Base-by-base conservation (phyloP, 805 yeast genomes). In the Nakazawaea wyomingensis region DNA sequence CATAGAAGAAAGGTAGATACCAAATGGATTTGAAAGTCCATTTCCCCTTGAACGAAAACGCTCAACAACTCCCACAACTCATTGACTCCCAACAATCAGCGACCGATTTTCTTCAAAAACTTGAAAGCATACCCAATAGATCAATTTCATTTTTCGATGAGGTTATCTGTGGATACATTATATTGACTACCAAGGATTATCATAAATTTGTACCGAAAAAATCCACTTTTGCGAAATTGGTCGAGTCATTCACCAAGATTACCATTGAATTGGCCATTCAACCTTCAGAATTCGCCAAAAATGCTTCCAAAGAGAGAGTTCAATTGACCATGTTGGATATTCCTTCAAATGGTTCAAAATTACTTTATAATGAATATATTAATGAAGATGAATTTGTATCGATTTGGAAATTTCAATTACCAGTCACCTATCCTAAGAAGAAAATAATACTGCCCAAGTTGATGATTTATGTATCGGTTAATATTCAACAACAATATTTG, bases 341-440 rank as follows among this genome's bases (percentile, higher is more conserved):
- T 17, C 32, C 32, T 13, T 27, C 36, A 11, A 34, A 37, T 14
- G 37, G 24, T 10, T 24, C 46, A 16, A 24, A 32, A 18, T 28
- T 46, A 10, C 13, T 44, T 3, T 33, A 10, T 22, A 32, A 28
- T 16, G 36, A 37, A 26, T 28, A 10, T 2, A 28, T 40, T 11
- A 29, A 14, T 4, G 30, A 42, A 9, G 36, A 34, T 4, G 39
- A 14, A 1, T 19, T n/a, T 9, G 24, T 20, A 10, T 19, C 36
- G 8, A 40, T 45, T 4, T 48, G 50, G 50, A 38, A 34, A 19
- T 43, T 41, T 24, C 29, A 36, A 4, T 33, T 43, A 17, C 29
- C 46, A 2, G 20, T 43, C 19, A 35, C 26, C 4, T 43, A 43
- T 35, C 50, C 50, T 10, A 39, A 28, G n/a, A 35, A 36, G 34